Percentiles rank a stretch among this genome's conserved stretches.
phyloP scores from a whole-genome alignment of 192 early-diverging fungal species.

The Coemansia sp. region DNA sequence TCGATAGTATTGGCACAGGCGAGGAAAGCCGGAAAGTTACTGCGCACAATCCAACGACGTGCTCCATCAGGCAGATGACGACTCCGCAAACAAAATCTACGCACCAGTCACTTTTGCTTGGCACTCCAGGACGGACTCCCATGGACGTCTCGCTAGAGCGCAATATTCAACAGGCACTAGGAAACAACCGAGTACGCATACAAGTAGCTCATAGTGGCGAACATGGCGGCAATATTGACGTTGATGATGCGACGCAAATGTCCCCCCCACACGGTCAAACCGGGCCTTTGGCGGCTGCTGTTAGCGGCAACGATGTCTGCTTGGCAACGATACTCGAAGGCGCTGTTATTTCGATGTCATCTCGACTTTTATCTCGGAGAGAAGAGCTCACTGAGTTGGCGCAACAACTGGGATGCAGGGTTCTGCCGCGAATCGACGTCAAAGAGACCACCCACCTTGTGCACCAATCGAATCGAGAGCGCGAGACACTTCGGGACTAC shows the following conservation, averaged over 20 bases:
- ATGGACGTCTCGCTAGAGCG: constrained; percentile 44
- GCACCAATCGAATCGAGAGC: constrained; percentile 49
- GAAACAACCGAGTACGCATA: constrained; percentile 17
- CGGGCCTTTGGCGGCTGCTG: neutral
- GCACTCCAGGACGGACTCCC: constrained; percentile 44
- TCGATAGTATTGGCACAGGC: neutral
- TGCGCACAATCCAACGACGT: neutral
- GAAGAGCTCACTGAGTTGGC: constrained; percentile 39
- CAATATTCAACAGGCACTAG: constrained; percentile 33
- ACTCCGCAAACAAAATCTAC: constrained; percentile 15
- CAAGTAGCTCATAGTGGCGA: too few species aligned
- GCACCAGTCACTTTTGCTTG: neutral
- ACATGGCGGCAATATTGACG: neutral
- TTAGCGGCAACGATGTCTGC: neutral
- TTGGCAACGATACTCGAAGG: constrained; percentile 16
- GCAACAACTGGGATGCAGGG: constrained; percentile 30
- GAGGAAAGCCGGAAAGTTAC: neutral
- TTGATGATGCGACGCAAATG: constrained; percentile 36
- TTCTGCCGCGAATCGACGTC: constrained; percentile 33
- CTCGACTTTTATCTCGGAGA: constrained; percentile 34
- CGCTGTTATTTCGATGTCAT: constrained; percentile 34
- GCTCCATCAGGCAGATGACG: neutral
- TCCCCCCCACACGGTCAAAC: constrained; percentile 15
- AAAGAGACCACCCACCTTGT: constrained; percentile 40
- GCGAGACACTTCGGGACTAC: constrained; percentile 42